Conservation (phyloP, 2,329 filamentous ascomycete species). For the Ustilaginoidea virens region DNA sequence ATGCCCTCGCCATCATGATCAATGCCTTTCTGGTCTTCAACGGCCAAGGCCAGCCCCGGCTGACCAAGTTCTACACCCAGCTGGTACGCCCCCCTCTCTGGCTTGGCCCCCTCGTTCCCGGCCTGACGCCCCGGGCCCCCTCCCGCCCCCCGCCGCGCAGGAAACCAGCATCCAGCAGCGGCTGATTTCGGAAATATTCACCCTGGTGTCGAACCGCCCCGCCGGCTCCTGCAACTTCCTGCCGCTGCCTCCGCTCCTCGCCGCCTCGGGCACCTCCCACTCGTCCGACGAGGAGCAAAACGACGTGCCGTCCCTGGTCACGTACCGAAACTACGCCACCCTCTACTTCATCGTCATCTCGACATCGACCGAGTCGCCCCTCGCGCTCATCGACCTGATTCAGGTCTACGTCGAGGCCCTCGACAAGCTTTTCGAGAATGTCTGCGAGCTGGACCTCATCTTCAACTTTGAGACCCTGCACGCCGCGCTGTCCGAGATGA, state of each 20-base stretch:
- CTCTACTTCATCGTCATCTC: conserved; percentile 98
- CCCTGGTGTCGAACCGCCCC: conserved; percentile 81
- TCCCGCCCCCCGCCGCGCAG: conserved; percentile 33
- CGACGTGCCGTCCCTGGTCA: conserved; percentile 87
- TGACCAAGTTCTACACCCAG: conserved; percentile 98
- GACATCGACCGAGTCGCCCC: conserved; percentile 87
- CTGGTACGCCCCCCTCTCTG: conserved; percentile 58
- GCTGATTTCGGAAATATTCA: conserved; percentile 93
- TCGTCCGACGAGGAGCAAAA: conserved; percentile 57
- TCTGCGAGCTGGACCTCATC: conserved; percentile 94
- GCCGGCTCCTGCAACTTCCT: conserved; percentile 95
- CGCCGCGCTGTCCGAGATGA: conserved; percentile 81
- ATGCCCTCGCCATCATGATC: conserved; percentile 52
- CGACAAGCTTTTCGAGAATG: conserved; percentile 92
- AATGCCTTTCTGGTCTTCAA: conserved; percentile 99
- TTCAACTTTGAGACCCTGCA: conserved; percentile 98
- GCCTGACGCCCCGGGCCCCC: too few relatives aligned
- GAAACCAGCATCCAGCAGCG: conserved; percentile 96
- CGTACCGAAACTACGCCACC: conserved; percentile 95
- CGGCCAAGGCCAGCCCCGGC: conserved; percentile 85
- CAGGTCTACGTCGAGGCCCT: conserved; percentile 96
- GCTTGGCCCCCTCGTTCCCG: too few relatives aligned
- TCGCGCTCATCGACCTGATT: conserved; percentile 89
- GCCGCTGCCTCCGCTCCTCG: conserved; percentile 54
- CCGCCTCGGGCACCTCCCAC: conserved; percentile 44